Conservation (phyloP, 306 rosid genomes). For the Casuarina glauca region DNA sequence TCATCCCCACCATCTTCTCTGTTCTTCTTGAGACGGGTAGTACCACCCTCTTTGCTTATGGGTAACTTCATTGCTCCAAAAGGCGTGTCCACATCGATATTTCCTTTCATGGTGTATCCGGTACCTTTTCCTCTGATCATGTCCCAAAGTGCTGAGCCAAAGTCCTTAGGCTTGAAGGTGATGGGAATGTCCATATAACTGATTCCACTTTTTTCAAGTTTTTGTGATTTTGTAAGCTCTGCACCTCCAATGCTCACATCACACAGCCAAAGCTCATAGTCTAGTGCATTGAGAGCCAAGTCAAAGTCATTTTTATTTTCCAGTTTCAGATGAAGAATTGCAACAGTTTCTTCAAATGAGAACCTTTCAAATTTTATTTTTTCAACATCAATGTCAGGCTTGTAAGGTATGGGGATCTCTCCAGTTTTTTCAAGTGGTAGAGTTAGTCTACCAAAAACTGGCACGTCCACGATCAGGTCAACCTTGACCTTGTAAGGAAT, state of each 20-base stretch:
- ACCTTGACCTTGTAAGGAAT: conserved; percentile 80
- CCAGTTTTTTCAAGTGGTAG: conserved; percentile 89
- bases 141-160: conserved; percentile 95
- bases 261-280: conserved; percentile 84
- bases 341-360: conserved; percentile 87
- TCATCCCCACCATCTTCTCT: conserved; percentile 65
- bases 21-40: conserved; percentile 81
- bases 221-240: conserved; percentile 63
- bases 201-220: conserved; percentile 60
- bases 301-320: conserved; percentile 96
- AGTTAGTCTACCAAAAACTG: conserved; percentile 79
- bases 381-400: conserved; percentile 90
- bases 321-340: conserved; percentile 79
- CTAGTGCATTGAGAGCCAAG: conserved; percentile 67
- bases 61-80: conserved; percentile 94
- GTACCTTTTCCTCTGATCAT: conserved; percentile 96
- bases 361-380: conserved; percentile 71
- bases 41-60: conserved; percentile 87
- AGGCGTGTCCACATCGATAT: conserved; percentile 83
- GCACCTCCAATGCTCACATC: conserved; percentile 78
- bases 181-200: conserved; percentile 65
- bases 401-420: conserved; percentile 91
- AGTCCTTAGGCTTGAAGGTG: conserved; percentile 90
- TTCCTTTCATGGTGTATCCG: conserved; percentile 77
- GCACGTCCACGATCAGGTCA: conserved; percentile 85